These are phyloP conservation scores for Gliomastix tumulicola DNA, from an alignment of 2,329 filamentous ascomycete genomes.

Conservation along the genomic window DNA sequence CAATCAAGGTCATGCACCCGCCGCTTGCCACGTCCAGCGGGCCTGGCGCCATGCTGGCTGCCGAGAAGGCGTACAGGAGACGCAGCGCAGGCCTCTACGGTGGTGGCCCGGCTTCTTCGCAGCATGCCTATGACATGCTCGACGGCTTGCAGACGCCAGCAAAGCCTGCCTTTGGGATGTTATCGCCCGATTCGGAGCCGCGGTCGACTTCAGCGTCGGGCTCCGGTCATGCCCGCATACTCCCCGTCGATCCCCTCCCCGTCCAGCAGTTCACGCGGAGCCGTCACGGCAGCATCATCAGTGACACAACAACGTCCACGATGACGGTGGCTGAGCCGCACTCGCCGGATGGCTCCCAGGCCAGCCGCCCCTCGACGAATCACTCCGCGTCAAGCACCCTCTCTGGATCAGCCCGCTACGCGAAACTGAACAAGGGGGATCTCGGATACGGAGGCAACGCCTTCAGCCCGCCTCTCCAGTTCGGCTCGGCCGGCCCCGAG, in stretches of 20 bases:
- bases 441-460: slow-evolving; percentile 53
- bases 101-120: slow-evolving; percentile 12
- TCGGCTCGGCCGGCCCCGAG: slow-evolving; percentile 42
- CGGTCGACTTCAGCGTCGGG: slow-evolving; percentile 4
- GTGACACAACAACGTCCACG: slow-evolving; percentile 16
- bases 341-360: slow-evolving; percentile 18
- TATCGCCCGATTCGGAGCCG: no score
- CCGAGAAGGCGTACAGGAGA: slow-evolving; percentile 52
- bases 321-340: slow-evolving; percentile 9
- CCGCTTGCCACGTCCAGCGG: slow-evolving; percentile 26
- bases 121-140: slow-evolving; percentile 24
- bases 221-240: slow-evolving; percentile 19
- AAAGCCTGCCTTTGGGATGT: no score
- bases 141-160: slow-evolving; percentile 18
- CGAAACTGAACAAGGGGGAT: slow-evolving; percentile 63
- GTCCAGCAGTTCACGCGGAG: not conserved
- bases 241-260: slow-evolving; percentile 33
- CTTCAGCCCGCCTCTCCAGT: slow-evolving; percentile 24
- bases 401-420: slow-evolving; percentile 37
- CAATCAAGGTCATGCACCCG: slow-evolving; percentile 45
- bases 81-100: slow-evolving; percentile 46
- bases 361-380: slow-evolving; percentile 24
- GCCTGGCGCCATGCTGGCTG: slow-evolving; percentile 41
- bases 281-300: slow-evolving; percentile 21
- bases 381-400: no score